A percentile compares a stretch with the other conserved stretches of the same genome.
Evolutionary conservation across 768 basidiomycete genomes (phyloP).

Genomic region (Lactarius trivialis): DNA sequence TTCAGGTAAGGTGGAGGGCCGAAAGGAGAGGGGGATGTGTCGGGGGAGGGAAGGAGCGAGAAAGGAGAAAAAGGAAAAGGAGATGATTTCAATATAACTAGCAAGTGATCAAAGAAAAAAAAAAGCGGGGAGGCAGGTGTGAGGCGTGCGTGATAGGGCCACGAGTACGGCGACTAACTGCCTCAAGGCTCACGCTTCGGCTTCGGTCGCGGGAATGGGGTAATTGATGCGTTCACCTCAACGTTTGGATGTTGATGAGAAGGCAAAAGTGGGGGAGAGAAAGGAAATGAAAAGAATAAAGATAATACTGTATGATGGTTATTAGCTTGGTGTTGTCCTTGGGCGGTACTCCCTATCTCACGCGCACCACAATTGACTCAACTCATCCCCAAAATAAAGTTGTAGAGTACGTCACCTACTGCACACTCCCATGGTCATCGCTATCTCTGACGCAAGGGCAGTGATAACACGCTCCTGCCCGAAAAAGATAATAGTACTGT

Average conservation of each 20-base stretch:
- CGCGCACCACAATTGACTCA: background rate
- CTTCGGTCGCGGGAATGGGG: conserved; percentile 21
- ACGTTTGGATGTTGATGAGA: background rate
- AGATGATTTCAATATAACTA: conserved; percentile 18
- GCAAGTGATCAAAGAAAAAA: conserved; percentile 21
- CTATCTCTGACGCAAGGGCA: conserved; percentile 3
- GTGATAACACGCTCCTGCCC: too few species aligned
- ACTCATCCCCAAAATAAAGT: background rate
- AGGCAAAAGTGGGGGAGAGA: background rate
- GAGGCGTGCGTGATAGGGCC: conserved; percentile 31
- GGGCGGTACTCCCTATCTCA: conserved; percentile 5
- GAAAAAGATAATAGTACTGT: background rate
- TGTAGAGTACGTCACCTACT: conserved; percentile 11
- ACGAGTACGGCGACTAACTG: conserved; percentile 28
- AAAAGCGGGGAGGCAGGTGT: conserved; percentile 25
- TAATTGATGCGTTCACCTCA: conserved; percentile 1
- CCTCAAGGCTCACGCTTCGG: conserved; percentile 23
- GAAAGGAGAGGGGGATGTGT: conserved; percentile 26
- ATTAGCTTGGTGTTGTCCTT: background rate
- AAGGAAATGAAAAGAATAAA: background rate
- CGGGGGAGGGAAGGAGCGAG: conserved; percentile 26
- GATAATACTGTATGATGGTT: background rate
- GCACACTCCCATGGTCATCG: background rate
- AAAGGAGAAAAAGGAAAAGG: conserved; percentile 23
- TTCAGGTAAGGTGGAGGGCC: conserved; percentile 25